Evolutionary conservation across 2,329 filamentous ascomycete species (phyloP), one percentile per base, ranked within the genome.

Genomic region (Colletotrichum tamarilloi): DNA sequence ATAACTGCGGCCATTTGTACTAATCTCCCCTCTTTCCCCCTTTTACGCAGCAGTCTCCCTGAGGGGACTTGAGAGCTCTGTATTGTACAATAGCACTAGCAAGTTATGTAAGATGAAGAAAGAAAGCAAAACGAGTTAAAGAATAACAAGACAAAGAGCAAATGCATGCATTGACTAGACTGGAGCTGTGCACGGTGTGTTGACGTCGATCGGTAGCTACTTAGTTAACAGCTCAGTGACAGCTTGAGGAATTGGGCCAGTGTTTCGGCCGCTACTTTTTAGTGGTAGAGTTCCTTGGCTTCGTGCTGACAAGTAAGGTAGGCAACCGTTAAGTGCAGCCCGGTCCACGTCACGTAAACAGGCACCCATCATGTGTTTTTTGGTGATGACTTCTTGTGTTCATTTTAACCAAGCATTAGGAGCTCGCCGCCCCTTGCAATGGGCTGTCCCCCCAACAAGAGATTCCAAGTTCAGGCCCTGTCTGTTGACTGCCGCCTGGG

Each of bases 1-100:
- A 74, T 78, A 80, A 80, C 79, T 77, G 79, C 81, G 80, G 79
- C 80, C 81, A 81, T 57, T 74, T 74, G 68, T 74, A 74, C 68
- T 74, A 62, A 67, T 77, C 73, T 74, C 65, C 73, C 65, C 71
- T 73, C 71, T 73, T 65, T 11, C 42, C 60, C 65, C 69, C 52
- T 69, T 64, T 58, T 53, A 68, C 52, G 65, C 59, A 64, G 56
- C 67, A 75, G 64, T 71, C 69, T 74, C 67, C 71, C 70, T 49
- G 22, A 74, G 64, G 68, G 74, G 70, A 72, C 32, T 69, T 59
- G 59, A 62, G 72, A 72, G 73, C 57, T 74, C 65, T 75, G 73
- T 73, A 66, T 73, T 72, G 67, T 76, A 76, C 69, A 68, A 75
- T 76, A 76, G 74, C 66, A 69, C 66, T 57, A 72, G 65, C 72